Conservation (phyloP, 768 basidiomycete species). For the Terana coerulea region DNA sequence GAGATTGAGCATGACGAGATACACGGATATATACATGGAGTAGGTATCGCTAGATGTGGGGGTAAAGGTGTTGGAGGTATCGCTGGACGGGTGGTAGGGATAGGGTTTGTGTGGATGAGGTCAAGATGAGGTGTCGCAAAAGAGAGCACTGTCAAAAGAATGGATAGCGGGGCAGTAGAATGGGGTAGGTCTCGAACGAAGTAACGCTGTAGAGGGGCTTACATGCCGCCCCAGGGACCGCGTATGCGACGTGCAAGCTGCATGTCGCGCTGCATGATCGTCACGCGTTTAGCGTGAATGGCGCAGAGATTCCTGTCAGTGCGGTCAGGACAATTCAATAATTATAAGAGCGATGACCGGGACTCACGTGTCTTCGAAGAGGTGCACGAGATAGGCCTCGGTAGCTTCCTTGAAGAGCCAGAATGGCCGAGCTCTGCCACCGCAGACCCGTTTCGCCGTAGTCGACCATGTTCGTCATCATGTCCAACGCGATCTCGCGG, state of each 20-base stretch:
- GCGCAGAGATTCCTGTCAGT: slow-evolving; percentile 83
- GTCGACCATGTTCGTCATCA: slow-evolving; percentile 73
- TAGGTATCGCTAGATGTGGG: slow-evolving; percentile 3
- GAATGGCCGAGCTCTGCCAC: slow-evolving; percentile 93
- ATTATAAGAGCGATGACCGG: slow-evolving; percentile 1
- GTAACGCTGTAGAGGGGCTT: slow-evolving; percentile 22
- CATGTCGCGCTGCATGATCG: slow-evolving; percentile 96
- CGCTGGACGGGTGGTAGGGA: background rate
- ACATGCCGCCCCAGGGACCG: slow-evolving; percentile 80
- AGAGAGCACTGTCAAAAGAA: slow-evolving; percentile 9
- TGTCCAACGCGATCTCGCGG: slow-evolving; percentile 89
- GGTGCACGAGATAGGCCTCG: slow-evolving; percentile 90
- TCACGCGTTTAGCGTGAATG: slow-evolving; percentile 96
- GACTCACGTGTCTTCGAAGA: slow-evolving; percentile 98
- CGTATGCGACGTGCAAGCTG: slow-evolving; percentile 95
- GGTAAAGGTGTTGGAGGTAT: background rate
- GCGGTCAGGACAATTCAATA: background rate
- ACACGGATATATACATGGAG: background rate
- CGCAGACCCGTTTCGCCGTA: slow-evolving; percentile 62
- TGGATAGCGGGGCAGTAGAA: background rate
- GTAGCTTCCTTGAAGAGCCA: slow-evolving; percentile 97
- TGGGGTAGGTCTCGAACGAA: background rate
- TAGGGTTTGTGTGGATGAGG: background rate
- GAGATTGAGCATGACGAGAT: background rate
- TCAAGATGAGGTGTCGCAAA: slow-evolving; percentile 7